Base-by-base conservation (phyloP, 2,329 filamentous ascomycete species). In the Bipolaris bicolor region DNA sequence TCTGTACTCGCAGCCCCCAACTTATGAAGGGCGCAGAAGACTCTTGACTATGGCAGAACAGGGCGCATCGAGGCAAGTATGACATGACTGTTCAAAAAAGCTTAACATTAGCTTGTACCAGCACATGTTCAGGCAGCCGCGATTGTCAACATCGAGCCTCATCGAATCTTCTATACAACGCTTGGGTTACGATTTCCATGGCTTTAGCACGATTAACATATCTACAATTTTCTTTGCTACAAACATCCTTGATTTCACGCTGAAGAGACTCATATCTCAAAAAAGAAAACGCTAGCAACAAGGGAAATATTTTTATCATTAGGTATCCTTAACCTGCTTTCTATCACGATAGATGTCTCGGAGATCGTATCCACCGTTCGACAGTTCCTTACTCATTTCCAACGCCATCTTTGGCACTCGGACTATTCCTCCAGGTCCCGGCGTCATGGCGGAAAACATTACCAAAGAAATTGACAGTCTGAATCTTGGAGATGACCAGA, bases 361-460 rank as follows among this genome's bases (percentile, higher is more conserved):
- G 13, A 46, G 9, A 13, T 16, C 7, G 11, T 16, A 2, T 24
- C 20, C 2, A 24, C 15, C n/a, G 18, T 9, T 24, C 33, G 20
- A 36, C 45, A 7, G n/a, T 3, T 36, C 44, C 13, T 11, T 26
- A 24, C 18, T 15, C 1, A 48, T 37, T 48, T 22, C 1, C 10
- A 48, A 36, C 46, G 3, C 9, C 33, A 24, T 15, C 20, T 24
- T 24, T 3, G 9, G 31, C 18, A 26, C 6, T 7, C n/a, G 9
- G 10, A 11, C 33, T 24, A 24, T 18, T 44, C 31, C n/a, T 46
- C 9, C 4, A 7, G 9, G 3, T 18, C 10, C 11, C 15, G 47
- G 16, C 50, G 55, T 26, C 9, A 70, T 68, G 66, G 41, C 55
- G 13, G 67, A 68, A 0, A 60, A 55, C 2, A 52, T 67, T 20